Evolutionary conservation across 495 filamentous ascomycete genomes (phyloP).

Genomic region (Astrothelium macrocarpum): DNA sequence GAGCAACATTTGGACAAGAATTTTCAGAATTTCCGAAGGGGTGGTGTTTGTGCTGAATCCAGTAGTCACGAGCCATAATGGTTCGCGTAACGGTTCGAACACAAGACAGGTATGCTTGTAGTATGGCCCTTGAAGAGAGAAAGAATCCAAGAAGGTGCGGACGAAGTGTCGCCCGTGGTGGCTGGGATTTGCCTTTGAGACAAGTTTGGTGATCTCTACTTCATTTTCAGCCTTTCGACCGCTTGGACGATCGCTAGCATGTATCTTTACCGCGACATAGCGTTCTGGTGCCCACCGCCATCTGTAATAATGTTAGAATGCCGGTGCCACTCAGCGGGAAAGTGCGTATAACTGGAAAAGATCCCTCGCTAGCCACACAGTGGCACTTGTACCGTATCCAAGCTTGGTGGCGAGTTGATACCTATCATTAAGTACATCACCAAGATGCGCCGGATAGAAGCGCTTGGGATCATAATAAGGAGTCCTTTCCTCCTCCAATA

Average conservation of each 20-base stretch:
- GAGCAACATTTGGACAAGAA: not conserved
- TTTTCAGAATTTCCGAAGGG: not conserved
- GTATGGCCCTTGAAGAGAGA: constrained; percentile 9
- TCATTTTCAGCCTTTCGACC: not conserved
- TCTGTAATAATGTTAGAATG: not conserved
- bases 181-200: not conserved
- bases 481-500: constrained; percentile 19
- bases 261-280: constrained; percentile 10
- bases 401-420: constrained; percentile 37
- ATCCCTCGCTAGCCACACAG: constrained; percentile 37
- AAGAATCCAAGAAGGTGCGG: not conserved
- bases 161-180: constrained; percentile 9
- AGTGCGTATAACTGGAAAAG: not conserved
- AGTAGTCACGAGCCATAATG: constrained; percentile 8
- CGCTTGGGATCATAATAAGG: constrained; percentile 31
- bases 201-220: not conserved
- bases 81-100: constrained; percentile 14
- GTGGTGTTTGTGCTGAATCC: constrained; percentile 2
- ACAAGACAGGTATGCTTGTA: constrained; percentile 16
- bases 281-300: constrained; percentile 2
- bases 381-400: constrained; percentile 37
- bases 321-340: not conserved
- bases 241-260: not conserved
- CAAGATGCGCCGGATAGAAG: constrained; percentile 39
- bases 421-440: constrained; percentile 33